Conservation (phyloP, 108 stramenopile species). For the Skeletonema costatum region DNA sequence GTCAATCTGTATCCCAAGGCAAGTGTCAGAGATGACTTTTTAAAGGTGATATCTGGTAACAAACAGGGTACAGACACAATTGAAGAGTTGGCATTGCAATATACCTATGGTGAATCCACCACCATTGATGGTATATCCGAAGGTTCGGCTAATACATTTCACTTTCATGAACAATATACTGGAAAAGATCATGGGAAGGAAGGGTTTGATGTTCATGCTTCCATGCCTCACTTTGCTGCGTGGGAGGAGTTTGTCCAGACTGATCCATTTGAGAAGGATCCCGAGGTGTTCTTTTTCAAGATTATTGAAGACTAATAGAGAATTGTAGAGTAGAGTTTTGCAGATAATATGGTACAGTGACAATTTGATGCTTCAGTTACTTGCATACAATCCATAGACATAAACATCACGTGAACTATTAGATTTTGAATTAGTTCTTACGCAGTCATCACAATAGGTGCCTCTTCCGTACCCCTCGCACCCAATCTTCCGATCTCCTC, state of each 20-base stretch:
- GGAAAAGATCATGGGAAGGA: conserved; percentile 46
- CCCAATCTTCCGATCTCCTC: conserved; percentile 78
- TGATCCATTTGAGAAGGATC: conserved; percentile 42
- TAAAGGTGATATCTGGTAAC: conserved; percentile 50
- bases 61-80: conserved; percentile 39
- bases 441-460: not conserved
- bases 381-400: too few relatives aligned
- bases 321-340: not conserved
- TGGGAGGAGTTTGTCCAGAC: conserved; percentile 59
- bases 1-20: conserved; percentile 47
- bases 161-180: conserved; percentile 58
- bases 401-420: not conserved
- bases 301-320: conserved; percentile 19
- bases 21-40: conserved; percentile 47
- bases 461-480: conserved; percentile 67
- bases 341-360: too few relatives aligned
- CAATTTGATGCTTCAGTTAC: too few relatives aligned
- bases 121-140: not conserved
- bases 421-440: not conserved
- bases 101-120: conserved; percentile 42
- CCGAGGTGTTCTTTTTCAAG: conserved; percentile 42
- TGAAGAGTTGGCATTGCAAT: conserved; percentile 55
- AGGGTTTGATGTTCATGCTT: conserved; percentile 57
- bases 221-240: conserved; percentile 47
- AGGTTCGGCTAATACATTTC: conserved; percentile 29